Evolutionary conservation across 106 monocot species (phyloP).

Genomic region (Dendrobium huoshanense): DNA sequence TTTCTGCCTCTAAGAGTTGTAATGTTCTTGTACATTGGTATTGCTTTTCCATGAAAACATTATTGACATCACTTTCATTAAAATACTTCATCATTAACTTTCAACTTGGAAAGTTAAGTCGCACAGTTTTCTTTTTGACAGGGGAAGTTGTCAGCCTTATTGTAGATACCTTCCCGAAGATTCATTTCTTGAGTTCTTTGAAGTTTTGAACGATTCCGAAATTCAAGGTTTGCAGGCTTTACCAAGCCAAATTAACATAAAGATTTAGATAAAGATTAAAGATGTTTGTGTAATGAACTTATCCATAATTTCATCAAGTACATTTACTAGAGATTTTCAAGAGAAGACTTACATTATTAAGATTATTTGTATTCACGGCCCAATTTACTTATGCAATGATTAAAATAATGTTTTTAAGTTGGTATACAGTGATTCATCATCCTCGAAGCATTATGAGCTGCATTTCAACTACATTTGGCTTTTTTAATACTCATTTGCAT

Average conservation of each 20-base stretch:
- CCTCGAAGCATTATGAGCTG: not conserved
- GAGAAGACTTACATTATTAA: not conserved
- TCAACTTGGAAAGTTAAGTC: not conserved
- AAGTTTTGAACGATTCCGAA: slow-evolving; percentile 42
- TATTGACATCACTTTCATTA: not conserved
- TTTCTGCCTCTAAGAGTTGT: not conserved
- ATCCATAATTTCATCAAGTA: not conserved
- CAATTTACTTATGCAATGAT: not conserved
- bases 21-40: not conserved
- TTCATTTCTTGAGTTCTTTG: slow-evolving; percentile 84
- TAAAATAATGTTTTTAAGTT: not conserved
- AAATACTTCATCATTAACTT: not conserved
- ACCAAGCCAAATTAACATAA: slow-evolving; percentile 1
- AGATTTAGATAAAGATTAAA: slow-evolving; percentile 1
- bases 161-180: slow-evolving; percentile 75
- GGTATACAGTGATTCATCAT: not conserved
- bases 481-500: not conserved
- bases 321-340: not conserved
- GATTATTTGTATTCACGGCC: not conserved
- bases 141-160: slow-evolving; percentile 93
- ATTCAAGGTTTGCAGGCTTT: slow-evolving; percentile 53
- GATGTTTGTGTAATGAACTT: not conserved
- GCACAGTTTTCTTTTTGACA: slow-evolving; percentile 18
- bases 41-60: not conserved
- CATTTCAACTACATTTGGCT: not conserved